Evolutionary conservation across 768 basidiomycete genomes (phyloP).

Genomic region (Auricularia auricula-judae): DNA sequence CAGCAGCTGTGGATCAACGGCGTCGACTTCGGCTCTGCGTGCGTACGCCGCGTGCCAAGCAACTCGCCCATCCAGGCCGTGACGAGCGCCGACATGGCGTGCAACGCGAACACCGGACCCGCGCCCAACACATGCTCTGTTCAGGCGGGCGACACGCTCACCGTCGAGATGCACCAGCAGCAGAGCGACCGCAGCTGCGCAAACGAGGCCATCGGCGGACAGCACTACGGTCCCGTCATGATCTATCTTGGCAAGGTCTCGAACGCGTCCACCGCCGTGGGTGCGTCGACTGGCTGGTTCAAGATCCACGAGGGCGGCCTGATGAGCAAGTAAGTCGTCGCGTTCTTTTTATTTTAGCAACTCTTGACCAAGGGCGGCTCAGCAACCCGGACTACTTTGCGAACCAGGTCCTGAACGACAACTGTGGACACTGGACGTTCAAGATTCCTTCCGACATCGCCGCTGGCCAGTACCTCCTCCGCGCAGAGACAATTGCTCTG

Average conservation of each 20-base stretch:
- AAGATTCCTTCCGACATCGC: conserved; percentile 5
- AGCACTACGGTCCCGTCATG: conserved; percentile 3
- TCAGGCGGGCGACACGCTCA: conserved; percentile 5
- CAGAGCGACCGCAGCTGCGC: background rate
- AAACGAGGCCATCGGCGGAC: conserved; percentile 4
- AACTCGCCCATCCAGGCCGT: background rate
- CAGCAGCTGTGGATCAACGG: conserved; percentile 4
- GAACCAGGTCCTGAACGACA: conserved; percentile 2
- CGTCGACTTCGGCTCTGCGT: background rate
- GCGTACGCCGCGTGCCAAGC: background rate
- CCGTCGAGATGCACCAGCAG: conserved; percentile 7
- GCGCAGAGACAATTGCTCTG: conserved; percentile 11
- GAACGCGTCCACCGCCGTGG: background rate
- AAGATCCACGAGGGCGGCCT: conserved; percentile 3
- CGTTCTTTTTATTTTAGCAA: background rate
- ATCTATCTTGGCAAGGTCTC: conserved; percentile 5
- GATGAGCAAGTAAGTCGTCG: background rate
- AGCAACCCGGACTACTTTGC: background rate
- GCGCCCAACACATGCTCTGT: background rate
- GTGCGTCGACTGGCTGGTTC: conserved; percentile 1
- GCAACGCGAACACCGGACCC: conserved; percentile 1
- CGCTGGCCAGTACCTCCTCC: conserved; percentile 5
- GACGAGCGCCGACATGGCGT: background rate
- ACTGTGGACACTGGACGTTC: conserved; percentile 1
- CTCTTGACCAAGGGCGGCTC: background rate